Evolutionary conservation across 2,329 filamentous ascomycete species (phyloP), one percentile per base, ranked within the genome.

Genomic region (Teratosphaeriaceae sp.): DNA sequence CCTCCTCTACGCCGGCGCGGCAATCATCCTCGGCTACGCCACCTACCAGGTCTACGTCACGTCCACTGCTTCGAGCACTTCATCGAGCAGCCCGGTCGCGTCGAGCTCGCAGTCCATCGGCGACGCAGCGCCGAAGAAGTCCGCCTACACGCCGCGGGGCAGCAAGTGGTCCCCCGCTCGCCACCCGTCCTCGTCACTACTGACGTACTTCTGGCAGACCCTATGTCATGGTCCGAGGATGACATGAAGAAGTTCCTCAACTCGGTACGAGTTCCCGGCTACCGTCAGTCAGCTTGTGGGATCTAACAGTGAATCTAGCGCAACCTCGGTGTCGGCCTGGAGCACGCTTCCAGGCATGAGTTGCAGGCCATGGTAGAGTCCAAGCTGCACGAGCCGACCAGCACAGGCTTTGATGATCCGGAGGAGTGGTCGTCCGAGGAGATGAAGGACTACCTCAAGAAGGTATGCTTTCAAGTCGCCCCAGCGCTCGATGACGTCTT

Each of bases 361-460:
- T 16, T 38, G 12, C 35, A 12, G 5, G 35, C 35, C 35, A 38
- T 38, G 35, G 35, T 38, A n/a, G 35, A 38, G 35, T 38, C 35
- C 3, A 38, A 38, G 35, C 11, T 38, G 13, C 35, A 38, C 7
- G 35, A 38, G 35, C 35, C 35, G 21, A 16, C 9, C 20, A 38
- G 15, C 35, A 38, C 35, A 20, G 20, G 23, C 35, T 38, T 38
- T 22, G 23, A 27, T 19, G 35, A 38, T 21, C 35, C 35, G 20
- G 7, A 38, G 22, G 35, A 38, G 35, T 38, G 35, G 35, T 24
- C 21, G n/a, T 6, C 23, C n/a, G 35, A 38, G 35, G 35, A 38
- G 13, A 9, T 38, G 35, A 38, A 38, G 35, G 23, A 24, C 9
- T 38, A 22, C 20, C 22, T 38, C 2, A 9, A 18, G 5, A 5